Evolutionary conservation across 768 basidiomycete genomes (phyloP), one percentile per base, ranked within the genome.

Genomic region (Pleurotus citrinopileatus): DNA sequence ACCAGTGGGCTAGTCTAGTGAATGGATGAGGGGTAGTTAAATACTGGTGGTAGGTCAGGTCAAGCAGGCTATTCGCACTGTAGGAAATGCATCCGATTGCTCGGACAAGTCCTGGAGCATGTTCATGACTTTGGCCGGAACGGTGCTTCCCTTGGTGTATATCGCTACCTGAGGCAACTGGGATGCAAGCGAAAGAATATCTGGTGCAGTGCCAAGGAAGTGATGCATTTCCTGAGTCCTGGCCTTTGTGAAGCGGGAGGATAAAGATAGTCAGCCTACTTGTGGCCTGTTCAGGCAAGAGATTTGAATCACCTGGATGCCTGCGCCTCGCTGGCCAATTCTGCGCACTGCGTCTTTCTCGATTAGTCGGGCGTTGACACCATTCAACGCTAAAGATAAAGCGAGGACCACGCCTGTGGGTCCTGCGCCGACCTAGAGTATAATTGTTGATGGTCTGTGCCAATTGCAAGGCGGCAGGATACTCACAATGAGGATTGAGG

Each of bases 351-450:
- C 17, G 9, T 65, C 61, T 46, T 72, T 75, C 32, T 76, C 67
- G 25, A 76, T 66, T 28, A 77, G 65, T 36, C 72, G 67, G 8
- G 76, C 68, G 10, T 67, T 60, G 23, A 75, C 52, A 8, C 64
- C 59, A 43, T 67, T 71, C 17, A 59, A 62, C n/a, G 65, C 53
- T 17, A 57, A 40, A 1, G 51, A 44, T 19, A 61, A 53, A 2
- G 60, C 60, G 15, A 55, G 42, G 25, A 55, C 32, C 12, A 59
- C 48, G 2, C 60, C 60, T 13, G 55, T 32, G 47, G 47, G 47
- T 1, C 47, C 47, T n/a, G 47, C 47, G 12, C 47, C 47, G 12
- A 27, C 47, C 47, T 50, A 50, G 3, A 7, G 15, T 7, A 50
- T 1, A 32, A 27, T 15, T 2, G 25, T 32, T 23, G 32, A 27